Conservation (phyloP, 441 rosid species). For the Jatropha podagrica region DNA sequence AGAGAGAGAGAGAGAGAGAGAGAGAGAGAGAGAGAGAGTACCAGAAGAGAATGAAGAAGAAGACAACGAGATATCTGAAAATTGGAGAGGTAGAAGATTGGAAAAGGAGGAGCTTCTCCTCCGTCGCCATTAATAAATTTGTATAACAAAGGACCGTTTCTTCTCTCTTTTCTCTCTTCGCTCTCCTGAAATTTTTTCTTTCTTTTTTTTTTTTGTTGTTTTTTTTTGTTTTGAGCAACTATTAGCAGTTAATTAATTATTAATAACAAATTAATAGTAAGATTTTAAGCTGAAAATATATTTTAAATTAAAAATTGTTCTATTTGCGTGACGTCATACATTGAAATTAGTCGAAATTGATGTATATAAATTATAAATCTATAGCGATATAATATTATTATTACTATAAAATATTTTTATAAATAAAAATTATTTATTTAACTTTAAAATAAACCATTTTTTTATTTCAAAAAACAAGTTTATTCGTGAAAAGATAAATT, state of each 20-base stretch:
- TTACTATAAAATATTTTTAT: too few species aligned
- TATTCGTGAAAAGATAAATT: too few species aligned
- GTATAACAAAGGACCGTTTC: conserved; percentile 17
- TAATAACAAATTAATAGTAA: not conserved
- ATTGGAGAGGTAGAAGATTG: conserved; percentile 9
- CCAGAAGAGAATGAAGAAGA: conserved; percentile 11
- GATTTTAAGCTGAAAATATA: not conserved
- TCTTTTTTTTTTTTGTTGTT: not conserved
- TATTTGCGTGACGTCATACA: not conserved
- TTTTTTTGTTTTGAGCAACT: not conserved
- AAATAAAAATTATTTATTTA: too few species aligned
- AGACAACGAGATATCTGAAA: conserved; percentile 15
- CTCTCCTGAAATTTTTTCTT: not conserved
- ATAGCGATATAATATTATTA: too few species aligned
- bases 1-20: not conserved
- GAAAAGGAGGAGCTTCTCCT: conserved; percentile 22
- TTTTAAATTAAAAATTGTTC: not conserved
- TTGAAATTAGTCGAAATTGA: not conserved
- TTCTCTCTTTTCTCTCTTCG: not conserved
- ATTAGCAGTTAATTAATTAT: not conserved
- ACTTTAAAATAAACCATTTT: too few species aligned
- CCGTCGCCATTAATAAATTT: conserved; percentile 26
- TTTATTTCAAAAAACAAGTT: too few species aligned
- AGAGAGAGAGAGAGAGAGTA: not conserved
- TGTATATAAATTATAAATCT: too few species aligned